phyloP scores from a whole-genome alignment of 495 filamentous ascomycete species.

The Massariosphaeria phaeospora region DNA sequence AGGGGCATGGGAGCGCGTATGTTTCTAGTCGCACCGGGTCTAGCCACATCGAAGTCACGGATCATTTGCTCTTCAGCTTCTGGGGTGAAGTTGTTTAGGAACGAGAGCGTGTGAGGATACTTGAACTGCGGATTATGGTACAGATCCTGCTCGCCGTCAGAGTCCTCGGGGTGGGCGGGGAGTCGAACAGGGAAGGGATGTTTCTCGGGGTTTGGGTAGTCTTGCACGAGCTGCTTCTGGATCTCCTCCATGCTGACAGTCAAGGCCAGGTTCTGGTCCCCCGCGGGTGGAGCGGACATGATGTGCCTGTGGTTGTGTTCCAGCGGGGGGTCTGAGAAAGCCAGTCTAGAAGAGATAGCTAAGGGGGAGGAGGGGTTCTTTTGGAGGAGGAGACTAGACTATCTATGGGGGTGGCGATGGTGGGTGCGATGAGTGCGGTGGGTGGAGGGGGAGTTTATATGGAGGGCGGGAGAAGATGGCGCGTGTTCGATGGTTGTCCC shows the following conservation, averaged over 20 bases:
- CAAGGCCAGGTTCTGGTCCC: not conserved
- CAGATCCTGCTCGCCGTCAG: not conserved
- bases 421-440: too few relatives aligned
- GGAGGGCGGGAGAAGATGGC: too few relatives aligned
- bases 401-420: too few relatives aligned
- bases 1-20: not conserved
- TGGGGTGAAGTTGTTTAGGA: conserved; percentile 2
- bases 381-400: too few relatives aligned
- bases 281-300: not conserved
- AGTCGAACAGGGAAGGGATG: not conserved
- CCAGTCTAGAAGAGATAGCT: too few relatives aligned
- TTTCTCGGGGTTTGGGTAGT: not conserved
- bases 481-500: too few relatives aligned
- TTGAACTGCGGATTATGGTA: not conserved
- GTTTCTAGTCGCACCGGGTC: too few relatives aligned
- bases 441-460: too few relatives aligned
- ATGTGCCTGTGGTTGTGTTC: not conserved
- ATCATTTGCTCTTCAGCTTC: conserved; percentile 3
- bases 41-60: not conserved
- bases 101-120: conserved; percentile 3
- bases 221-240: not conserved
- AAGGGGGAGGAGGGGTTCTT: too few relatives aligned
- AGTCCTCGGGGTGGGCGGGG: conserved; percentile 1
- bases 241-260: not conserved
- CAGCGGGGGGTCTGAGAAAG: not conserved